These are phyloP conservation scores for Naganishia vishniacii DNA, from an alignment of 768 basidiomycete genomes.

Conservation along the genomic window DNA sequence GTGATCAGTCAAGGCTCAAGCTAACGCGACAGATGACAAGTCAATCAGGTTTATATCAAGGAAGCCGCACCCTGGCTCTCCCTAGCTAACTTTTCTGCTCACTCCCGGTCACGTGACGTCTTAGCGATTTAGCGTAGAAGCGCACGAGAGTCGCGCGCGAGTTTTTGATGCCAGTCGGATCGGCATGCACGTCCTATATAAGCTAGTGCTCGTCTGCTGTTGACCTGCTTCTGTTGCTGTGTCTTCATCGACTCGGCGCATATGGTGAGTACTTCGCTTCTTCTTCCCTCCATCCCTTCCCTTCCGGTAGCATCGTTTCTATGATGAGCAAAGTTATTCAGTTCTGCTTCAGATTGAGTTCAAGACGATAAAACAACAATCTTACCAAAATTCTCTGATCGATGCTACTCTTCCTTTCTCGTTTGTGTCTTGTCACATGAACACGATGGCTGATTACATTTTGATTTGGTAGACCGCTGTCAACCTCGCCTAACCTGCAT, in stretches of 20 bases:
- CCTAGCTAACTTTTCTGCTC: background rate
- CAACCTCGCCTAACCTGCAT: background rate
- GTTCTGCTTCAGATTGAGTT: constrained; percentile 24
- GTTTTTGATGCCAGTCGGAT: background rate
- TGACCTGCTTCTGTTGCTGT: too few relatives aligned
- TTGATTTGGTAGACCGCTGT: constrained; percentile 2
- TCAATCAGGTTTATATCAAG: too few relatives aligned
- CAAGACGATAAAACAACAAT: constrained; percentile 24
- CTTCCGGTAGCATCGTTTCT: constrained; percentile 13
- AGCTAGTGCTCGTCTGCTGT: background rate
- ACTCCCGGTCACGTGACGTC: background rate
- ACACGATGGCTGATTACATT: background rate
- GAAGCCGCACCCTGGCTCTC: background rate
- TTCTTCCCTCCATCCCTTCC: background rate
- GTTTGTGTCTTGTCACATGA: background rate
- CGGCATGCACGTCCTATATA: background rate
- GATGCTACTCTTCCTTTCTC: constrained; percentile 10
- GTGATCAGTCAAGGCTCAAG: too few relatives aligned
- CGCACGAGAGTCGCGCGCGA: background rate
- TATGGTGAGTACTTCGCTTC: background rate
- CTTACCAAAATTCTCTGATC: constrained; percentile 22
- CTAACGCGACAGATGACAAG: too few relatives aligned
- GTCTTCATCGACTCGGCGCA: background rate
- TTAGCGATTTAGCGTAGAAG: too few relatives aligned
- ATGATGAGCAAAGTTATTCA: constrained; percentile 22